Conservation (phyloP, 2,329 filamentous ascomycete species). For the Blastomyces gilchristii region DNA sequence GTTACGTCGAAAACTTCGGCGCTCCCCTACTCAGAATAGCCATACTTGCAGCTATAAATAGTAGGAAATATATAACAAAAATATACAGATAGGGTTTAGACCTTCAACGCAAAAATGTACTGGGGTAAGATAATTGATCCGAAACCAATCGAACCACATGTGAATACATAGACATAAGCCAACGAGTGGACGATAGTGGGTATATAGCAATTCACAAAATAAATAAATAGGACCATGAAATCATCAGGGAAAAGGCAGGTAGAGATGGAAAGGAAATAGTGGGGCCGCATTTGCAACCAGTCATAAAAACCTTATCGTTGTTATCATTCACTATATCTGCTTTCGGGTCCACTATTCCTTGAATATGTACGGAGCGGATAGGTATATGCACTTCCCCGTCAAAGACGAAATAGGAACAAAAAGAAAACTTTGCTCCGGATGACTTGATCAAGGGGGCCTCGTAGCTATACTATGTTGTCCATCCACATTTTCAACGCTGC, state of each 20-base stretch:
- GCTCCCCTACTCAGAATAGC: neutral
- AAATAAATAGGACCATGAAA: neutral
- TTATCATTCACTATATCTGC: neutral
- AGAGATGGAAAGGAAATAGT: neutral
- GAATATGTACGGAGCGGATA: neutral
- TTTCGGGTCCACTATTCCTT: neutral
- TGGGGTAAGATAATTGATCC: neutral
- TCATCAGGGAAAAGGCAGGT: neutral
- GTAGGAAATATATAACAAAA: neutral
- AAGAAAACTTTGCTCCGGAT: neutral
- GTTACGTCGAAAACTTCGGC: neutral
- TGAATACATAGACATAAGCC: neutral
- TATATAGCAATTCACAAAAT: neutral
- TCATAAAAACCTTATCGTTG: neutral
- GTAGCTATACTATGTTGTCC: neutral
- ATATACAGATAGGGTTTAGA: neutral
- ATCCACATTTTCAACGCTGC: neutral
- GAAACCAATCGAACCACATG: neutral
- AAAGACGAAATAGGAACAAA: neutral
- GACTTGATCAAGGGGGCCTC: neutral
- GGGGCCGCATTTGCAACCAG: neutral
- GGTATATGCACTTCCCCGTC: neutral
- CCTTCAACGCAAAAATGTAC: constrained; percentile 1
- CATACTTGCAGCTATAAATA: neutral
- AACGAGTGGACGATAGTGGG: constrained; percentile 1